These are phyloP conservation scores for Davidsoniella neocaledoniae DNA, from an alignment of 2,329 filamentous ascomycete species.

Conservation along the genomic window DNA sequence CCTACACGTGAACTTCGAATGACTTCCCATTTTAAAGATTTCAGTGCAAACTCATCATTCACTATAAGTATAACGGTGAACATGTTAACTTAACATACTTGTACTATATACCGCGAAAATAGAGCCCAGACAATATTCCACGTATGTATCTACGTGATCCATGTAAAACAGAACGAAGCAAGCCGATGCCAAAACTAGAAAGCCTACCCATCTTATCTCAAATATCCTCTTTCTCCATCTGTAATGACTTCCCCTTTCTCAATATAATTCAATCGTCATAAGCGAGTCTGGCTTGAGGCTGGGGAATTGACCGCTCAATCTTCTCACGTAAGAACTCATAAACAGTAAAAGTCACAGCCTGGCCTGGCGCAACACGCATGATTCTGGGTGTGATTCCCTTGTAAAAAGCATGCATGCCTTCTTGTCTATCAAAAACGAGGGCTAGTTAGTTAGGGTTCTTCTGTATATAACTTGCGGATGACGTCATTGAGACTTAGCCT, in stretches of 20 bases:
- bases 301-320: slow-evolving; percentile 35
- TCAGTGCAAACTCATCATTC: too few relatives aligned
- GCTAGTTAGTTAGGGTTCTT: slow-evolving; percentile 7
- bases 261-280: slow-evolving; percentile 6
- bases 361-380: slow-evolving; percentile 92
- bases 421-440: slow-evolving; percentile 42
- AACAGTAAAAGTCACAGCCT: slow-evolving; percentile 63
- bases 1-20: neutral
- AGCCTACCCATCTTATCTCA: neutral
- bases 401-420: slow-evolving; percentile 90
- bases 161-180: neutral
- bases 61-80: too few relatives aligned
- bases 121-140: too few relatives aligned
- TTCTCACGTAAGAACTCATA: slow-evolving; percentile 63
- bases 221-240: neutral
- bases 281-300: neutral
- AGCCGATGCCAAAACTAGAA: neutral
- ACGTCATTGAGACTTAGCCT: slow-evolving; percentile 6
- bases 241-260: too few relatives aligned
- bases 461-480: neutral
- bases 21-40: neutral
- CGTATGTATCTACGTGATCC: too few relatives aligned
- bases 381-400: slow-evolving; percentile 97
- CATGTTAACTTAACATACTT: too few relatives aligned
- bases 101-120: too few relatives aligned